Conservation (phyloP, 306 rosid genomes). For the Ochetophila trinervis region DNA sequence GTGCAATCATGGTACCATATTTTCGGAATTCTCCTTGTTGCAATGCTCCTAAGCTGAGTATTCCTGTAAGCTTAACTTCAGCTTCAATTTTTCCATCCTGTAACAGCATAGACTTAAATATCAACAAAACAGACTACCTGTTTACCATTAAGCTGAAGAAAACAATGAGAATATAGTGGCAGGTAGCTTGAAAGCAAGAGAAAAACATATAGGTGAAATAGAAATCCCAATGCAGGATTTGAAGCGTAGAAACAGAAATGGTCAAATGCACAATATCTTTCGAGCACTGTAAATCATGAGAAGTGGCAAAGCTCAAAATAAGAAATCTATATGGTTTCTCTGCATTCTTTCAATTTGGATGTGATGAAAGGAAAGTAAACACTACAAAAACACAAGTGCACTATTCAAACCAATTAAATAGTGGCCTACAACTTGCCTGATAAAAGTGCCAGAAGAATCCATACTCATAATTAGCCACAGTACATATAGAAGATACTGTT, state of each 20-base stretch:
- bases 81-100: constrained; percentile 94
- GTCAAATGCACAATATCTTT: neutral
- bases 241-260: neutral
- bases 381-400: constrained; percentile 12
- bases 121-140: constrained; percentile 19
- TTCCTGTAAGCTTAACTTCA: constrained; percentile 80
- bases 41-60: constrained; percentile 86
- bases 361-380: constrained; percentile 1
- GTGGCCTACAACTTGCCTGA: constrained; percentile 58
- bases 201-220: too few relatives aligned
- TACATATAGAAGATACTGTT: constrained; percentile 70
- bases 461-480: constrained; percentile 89
- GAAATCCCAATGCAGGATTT: neutral
- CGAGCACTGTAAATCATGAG: neutral
- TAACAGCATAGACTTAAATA: constrained; percentile 22
- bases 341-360: constrained; percentile 2
- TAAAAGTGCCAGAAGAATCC: constrained; percentile 89
- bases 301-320: neutral
- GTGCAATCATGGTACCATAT: constrained; percentile 88
- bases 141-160: neutral
- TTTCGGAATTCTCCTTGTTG: constrained; percentile 83
- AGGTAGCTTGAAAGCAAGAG: neutral
- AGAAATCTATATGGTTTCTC: neutral
- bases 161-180: neutral
- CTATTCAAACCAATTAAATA: constrained; percentile 5